phyloP scores from a whole-genome alignment of 768 basidiomycete genomes.

The Calocybe gangraenosa region DNA sequence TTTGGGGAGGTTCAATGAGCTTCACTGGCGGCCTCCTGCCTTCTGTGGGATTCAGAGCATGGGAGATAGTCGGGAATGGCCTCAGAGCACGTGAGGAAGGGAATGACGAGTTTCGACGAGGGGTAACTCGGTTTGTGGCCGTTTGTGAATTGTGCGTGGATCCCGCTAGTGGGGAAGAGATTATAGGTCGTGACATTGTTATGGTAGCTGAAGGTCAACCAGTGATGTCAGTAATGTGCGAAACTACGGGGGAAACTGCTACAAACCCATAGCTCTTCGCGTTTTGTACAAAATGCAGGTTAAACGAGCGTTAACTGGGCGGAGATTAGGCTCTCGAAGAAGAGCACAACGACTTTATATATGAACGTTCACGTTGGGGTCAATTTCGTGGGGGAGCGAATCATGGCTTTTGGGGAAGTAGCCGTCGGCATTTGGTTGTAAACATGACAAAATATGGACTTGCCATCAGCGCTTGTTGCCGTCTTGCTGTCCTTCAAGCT shows the following conservation, averaged over 20 bases:
- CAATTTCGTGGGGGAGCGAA: slow-evolving; percentile 17
- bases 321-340: slow-evolving; percentile 5
- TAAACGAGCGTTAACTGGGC: slow-evolving; percentile 4
- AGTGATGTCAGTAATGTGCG: background rate
- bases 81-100: slow-evolving; percentile 71
- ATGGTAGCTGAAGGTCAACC: slow-evolving; percentile 32
- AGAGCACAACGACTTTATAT: slow-evolving; percentile 23
- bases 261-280: slow-evolving; percentile 35
- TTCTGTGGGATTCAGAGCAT: slow-evolving; percentile 29
- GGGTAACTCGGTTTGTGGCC: slow-evolving; percentile 26
- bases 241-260: background rate
- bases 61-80: slow-evolving; percentile 67
- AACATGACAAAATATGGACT: slow-evolving; percentile 11
- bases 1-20: slow-evolving; percentile 75
- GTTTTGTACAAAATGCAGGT: slow-evolving; percentile 2
- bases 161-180: slow-evolving; percentile 63
- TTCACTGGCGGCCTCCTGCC: slow-evolving; percentile 54
- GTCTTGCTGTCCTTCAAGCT: too few relatives aligned
- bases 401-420: slow-evolving; percentile 18
- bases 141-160: slow-evolving; percentile 26
- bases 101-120: slow-evolving; percentile 52
- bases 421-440: slow-evolving; percentile 7
- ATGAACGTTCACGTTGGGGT: slow-evolving; percentile 20
- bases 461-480: too few relatives aligned
- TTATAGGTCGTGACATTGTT: slow-evolving; percentile 44